Evolutionary conservation across 371 early-diverging fungal species (phyloP).

Genomic region (Dinochytrium kinnereticum): DNA sequence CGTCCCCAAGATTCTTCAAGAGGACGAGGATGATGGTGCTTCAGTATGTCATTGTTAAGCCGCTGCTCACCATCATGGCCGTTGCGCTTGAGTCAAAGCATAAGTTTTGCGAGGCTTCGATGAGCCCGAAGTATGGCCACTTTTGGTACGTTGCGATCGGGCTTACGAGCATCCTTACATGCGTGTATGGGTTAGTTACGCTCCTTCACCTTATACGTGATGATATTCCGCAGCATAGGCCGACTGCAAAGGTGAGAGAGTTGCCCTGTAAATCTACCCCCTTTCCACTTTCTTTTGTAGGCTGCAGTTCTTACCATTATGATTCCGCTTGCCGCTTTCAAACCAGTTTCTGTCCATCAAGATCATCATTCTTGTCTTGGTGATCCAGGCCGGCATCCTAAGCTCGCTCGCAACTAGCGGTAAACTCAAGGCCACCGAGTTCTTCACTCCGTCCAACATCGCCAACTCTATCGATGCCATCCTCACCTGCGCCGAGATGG

Average conservation of each 20-base stretch:
- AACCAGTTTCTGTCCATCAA: conserved; percentile 90
- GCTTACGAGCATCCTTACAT: conserved; percentile 20
- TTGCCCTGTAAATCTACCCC: conserved; percentile 7
- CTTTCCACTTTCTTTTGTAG: conserved; percentile 29
- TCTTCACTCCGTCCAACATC: conserved; percentile 60
- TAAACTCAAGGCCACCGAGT: conserved; percentile 44
- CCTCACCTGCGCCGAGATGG: conserved; percentile 71
- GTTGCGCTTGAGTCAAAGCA: conserved; percentile 20
- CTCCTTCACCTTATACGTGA: conserved; percentile 39
- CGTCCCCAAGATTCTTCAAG: conserved; percentile 27
- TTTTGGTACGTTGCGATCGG: conserved; percentile 38
- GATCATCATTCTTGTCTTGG: conserved; percentile 88
- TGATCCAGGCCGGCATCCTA: conserved; percentile 86
- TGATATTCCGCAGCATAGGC: conserved; percentile 40
- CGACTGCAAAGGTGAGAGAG: conserved; percentile 32
- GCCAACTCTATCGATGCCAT: conserved; percentile 61
- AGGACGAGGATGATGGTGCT: conserved; percentile 30
- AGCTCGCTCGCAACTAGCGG: conserved; percentile 26
- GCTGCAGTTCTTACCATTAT: too few species aligned
- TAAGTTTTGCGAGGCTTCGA: conserved; percentile 32
- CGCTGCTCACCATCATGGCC: conserved; percentile 32
- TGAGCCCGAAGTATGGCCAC: conserved; percentile 34
- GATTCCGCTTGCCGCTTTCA: too few species aligned
- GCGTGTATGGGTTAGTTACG: conserved; percentile 40
- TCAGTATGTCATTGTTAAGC: conserved; percentile 45